These are phyloP conservation scores for Xylaria venustula DNA, from an alignment of 495 filamentous ascomycete species.

Conservation along the genomic window DNA sequence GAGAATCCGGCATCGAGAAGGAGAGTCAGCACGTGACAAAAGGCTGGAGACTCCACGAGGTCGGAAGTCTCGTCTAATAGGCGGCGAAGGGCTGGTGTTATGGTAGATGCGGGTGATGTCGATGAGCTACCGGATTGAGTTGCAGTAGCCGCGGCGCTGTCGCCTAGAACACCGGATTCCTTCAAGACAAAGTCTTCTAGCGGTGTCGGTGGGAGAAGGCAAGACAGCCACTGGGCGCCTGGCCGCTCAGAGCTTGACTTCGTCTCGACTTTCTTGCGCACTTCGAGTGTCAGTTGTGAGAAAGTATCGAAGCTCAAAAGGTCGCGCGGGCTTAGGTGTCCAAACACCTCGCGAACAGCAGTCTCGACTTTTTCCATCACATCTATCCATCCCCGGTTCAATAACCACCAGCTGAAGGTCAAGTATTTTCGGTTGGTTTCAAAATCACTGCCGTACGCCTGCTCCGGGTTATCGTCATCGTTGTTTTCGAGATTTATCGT, in stretches of 20 bases:
- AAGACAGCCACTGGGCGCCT: conserved; percentile 71
- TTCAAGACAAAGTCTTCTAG: conserved; percentile 79
- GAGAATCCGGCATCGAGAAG: conserved; percentile 87
- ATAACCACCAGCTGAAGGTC: conserved; percentile 96
- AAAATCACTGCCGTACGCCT: conserved; percentile 84
- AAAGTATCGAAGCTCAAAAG: conserved; percentile 77
- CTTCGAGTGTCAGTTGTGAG: conserved; percentile 71
- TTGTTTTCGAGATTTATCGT: conserved; percentile 84
- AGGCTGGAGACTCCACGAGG: conserved; percentile 88
- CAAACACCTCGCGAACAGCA: conserved; percentile 84
- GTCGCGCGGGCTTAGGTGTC: conserved; percentile 79
- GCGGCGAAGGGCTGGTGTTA: conserved; percentile 63
- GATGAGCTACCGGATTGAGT: conserved; percentile 14
- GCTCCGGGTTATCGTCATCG: conserved; percentile 76
- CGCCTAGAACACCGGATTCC: conserved; percentile 73
- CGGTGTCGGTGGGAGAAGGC: conserved; percentile 73
- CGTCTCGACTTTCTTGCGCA: conserved; percentile 83
- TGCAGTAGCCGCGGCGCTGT: conserved; percentile 36
- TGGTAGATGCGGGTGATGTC: conserved; percentile 33
- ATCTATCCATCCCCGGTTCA: conserved; percentile 84
- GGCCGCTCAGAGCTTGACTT: conserved; percentile 61
- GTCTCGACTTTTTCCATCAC: conserved; percentile 74
- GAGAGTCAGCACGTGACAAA: conserved; percentile 76
- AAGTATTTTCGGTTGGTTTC: conserved; percentile 93
- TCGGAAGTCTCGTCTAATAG: conserved; percentile 96